These are phyloP conservation scores for Populus davidiana DNA, from an alignment of 345 rosid species.

Conservation along the genomic window DNA sequence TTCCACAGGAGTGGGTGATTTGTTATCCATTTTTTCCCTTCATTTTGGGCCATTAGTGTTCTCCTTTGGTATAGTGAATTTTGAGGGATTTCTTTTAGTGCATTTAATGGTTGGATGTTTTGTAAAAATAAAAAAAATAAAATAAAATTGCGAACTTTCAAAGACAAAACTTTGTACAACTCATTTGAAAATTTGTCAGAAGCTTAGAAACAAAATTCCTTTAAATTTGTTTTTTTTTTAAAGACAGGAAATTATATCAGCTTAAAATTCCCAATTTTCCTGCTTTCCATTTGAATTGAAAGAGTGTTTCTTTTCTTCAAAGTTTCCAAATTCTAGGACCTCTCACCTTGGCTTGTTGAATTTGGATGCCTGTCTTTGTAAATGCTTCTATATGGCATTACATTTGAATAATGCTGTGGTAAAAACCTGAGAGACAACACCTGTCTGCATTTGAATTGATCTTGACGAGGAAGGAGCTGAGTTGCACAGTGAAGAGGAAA, in stretches of 20 bases:
- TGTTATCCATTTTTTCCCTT: constrained; percentile 31
- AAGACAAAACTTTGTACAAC: neutral
- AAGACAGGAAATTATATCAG: neutral
- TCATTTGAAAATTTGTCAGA: neutral
- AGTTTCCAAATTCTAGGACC: too few relatives aligned
- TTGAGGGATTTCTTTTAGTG: constrained; percentile 26
- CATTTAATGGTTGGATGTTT: constrained; percentile 15
- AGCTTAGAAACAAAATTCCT: neutral
- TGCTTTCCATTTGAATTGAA: neutral
- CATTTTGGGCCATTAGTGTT: constrained; percentile 27
- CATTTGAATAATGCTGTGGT: neutral
- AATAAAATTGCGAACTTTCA: constrained; percentile 13
- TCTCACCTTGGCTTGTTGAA: neutral
- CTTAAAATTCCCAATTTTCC: neutral
- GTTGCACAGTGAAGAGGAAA: neutral
- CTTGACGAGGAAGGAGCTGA: neutral
- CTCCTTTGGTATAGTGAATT: constrained; percentile 17
- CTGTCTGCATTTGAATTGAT: neutral
- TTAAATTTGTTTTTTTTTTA: neutral
- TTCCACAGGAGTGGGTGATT: constrained; percentile 29
- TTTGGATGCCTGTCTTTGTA: neutral
- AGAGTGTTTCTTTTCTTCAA: neutral
- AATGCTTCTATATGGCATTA: neutral
- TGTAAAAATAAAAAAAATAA: constrained; percentile 23
- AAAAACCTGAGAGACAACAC: neutral